Conservation (phyloP, 2,329 filamentous ascomycete species). For the Parascedosporium putredinis region DNA sequence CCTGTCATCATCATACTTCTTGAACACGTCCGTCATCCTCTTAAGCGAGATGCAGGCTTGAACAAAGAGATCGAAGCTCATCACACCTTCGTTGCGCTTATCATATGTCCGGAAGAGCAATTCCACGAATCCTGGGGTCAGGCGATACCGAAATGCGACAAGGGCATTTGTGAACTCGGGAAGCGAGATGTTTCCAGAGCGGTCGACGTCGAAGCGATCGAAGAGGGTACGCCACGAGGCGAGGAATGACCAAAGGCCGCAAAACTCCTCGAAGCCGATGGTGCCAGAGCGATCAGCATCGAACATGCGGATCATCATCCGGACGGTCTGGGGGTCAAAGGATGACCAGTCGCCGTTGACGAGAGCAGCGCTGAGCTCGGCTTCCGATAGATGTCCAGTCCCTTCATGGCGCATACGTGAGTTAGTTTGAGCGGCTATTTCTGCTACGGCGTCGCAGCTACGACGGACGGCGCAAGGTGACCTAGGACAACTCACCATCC, state of each 20-base stretch:
- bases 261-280: constrained; percentile 93
- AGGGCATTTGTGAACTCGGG: constrained; percentile 84
- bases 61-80: constrained; percentile 94
- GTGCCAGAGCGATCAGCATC: constrained; percentile 81
- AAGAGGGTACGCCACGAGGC: constrained; percentile 91
- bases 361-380: constrained; percentile 77
- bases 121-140: constrained; percentile 74
- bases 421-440: background rate
- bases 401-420: constrained; percentile 37
- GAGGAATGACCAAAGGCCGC: constrained; percentile 90
- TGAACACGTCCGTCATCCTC: constrained; percentile 98
- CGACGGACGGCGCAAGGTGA: background rate
- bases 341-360: constrained; percentile 94
- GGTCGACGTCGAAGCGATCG: constrained; percentile 86
- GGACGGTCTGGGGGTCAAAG: constrained; percentile 87
- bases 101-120: constrained; percentile 86
- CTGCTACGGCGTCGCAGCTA: background rate
- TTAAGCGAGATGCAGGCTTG: constrained; percentile 95
- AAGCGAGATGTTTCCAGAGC: constrained; percentile 75
- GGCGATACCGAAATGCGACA: constrained; percentile 84
- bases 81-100: constrained; percentile 57
- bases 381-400: constrained; percentile 73
- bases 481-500: constrained; percentile 43
- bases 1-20: constrained; percentile 94
- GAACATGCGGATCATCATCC: constrained; percentile 99